These are phyloP conservation scores for Aureobasidium musti DNA, from an alignment of 2,329 filamentous ascomycete genomes.

Conservation along the genomic window DNA sequence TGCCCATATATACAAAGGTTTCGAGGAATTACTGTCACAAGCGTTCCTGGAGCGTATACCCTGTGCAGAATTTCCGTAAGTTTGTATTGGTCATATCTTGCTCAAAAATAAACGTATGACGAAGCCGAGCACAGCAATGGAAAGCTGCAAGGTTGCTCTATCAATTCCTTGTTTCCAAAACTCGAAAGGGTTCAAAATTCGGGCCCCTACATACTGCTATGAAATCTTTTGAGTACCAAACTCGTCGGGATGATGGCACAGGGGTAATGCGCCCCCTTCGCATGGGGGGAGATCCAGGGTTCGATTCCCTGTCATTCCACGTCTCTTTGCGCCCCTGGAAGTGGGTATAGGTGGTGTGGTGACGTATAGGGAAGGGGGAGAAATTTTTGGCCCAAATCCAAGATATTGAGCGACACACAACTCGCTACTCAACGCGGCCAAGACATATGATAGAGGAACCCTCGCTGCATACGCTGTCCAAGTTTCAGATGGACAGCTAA, in stretches of 20 bases:
- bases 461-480: background rate
- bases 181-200: background rate
- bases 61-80: too few relatives aligned
- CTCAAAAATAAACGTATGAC: too few relatives aligned
- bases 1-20: background rate
- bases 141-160: background rate
- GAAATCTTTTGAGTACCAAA: background rate
- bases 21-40: background rate
- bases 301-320: constrained; percentile 20
- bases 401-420: background rate
- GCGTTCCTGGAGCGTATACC: background rate
- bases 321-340: background rate
- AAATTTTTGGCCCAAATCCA: background rate
- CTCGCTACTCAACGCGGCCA: background rate
- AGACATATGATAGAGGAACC: too few relatives aligned
- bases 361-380: background rate
- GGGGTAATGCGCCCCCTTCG: constrained; percentile 14
- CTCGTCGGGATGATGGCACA: constrained; percentile 3
- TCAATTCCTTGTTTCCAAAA: background rate
- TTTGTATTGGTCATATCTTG: background rate
- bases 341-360: background rate
- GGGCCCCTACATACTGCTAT: background rate
- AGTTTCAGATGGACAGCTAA: background rate
- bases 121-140: background rate
- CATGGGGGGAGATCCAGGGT: constrained; percentile 16